Evolutionary conservation across 768 basidiomycete genomes (phyloP), one percentile per base, ranked within the genome.

Genomic region (Amanita jacksonii): DNA sequence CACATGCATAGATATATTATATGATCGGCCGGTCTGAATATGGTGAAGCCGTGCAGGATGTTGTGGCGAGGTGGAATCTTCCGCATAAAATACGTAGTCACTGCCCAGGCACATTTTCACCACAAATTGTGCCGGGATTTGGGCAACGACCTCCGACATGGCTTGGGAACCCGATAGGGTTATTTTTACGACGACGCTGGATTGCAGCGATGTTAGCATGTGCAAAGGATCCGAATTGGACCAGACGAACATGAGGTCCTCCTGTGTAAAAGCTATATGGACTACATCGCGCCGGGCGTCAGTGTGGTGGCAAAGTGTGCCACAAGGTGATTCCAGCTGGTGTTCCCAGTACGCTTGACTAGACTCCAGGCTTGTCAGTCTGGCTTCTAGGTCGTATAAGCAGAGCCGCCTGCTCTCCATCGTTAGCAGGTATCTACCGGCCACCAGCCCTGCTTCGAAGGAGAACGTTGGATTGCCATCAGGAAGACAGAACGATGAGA

Each of bases 1-100:
- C 28, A 40, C 38, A n/a, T 40, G 24, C 8, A 40, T 30, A n/a
- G 38, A 22, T 22, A 40, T 20, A n/a, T 40, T 13, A 27, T 40
- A 40, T 7, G 18, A 5, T 24, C 38, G 38, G 13, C 18, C 24
- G 18, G 27, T 40, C 18, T 22, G 10, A 6, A 40, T n/a, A 27
- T 40, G 38, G 18, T 27, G 28, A 9, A 40, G 15, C 15, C 16
- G 38, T 18, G 15, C 13, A 12, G 23, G 38, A 18, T 40, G 12
- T 5, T 30, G 38, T 13, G 38, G 15, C 4, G 27, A 27, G 27
- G 9, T 23, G 12, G 18, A 25, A 25, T 40, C 41, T 15, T 42
- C 41, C n/a, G 20, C 16, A 19, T 31, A 42, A 31, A 42, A 23
- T 18, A 32, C 19, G 40, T 30, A 41, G 32, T 27, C 23, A 27